A percentile compares a stretch with the other conserved stretches of the same genome.
Conservation (phyloP, 1,139 yeast species). For the Geotrichum restrictum region DNA sequence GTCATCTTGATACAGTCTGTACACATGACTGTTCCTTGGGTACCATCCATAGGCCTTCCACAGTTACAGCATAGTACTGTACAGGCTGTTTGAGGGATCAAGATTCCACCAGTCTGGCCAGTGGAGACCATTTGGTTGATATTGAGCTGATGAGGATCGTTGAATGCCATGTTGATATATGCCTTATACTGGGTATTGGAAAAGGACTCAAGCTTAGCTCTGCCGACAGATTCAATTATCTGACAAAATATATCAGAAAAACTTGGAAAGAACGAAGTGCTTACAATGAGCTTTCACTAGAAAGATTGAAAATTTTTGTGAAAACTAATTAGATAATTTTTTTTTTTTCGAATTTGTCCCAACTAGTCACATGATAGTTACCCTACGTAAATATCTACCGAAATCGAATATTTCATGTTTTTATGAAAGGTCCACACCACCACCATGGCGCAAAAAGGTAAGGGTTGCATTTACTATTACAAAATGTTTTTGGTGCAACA, state of each 20-base stretch:
- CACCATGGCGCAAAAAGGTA: not conserved
- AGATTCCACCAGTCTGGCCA: slow-evolving; percentile 19
- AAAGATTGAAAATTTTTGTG: not conserved
- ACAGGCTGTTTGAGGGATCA: slow-evolving; percentile 43
- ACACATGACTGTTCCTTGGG: slow-evolving; percentile 91
- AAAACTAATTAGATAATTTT: not conserved
- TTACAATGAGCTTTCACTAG: not conserved
- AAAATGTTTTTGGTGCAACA: not conserved
- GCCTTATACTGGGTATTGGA: not conserved
- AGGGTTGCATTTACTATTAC: not conserved
- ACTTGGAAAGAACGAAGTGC: too few relatives aligned
- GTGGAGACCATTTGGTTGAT: slow-evolving; percentile 7
- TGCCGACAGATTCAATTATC: not conserved
- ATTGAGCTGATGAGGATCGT: slow-evolving; percentile 4
- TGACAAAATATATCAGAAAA: too few relatives aligned
- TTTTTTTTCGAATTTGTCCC: slow-evolving; percentile 2
- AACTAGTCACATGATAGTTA: not conserved
- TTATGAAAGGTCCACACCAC: not conserved
- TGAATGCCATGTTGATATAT: slow-evolving; percentile 4
- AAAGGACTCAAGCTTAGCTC: not conserved
- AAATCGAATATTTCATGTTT: not conserved
- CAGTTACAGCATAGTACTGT: slow-evolving; percentile 97
- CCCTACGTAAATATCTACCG: not conserved
- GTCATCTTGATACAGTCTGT: slow-evolving; percentile 93
- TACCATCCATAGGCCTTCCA: slow-evolving; percentile 97